phyloP scores from a whole-genome alignment of 208 protist genomes.

The Wallacemonas sp. region DNA sequence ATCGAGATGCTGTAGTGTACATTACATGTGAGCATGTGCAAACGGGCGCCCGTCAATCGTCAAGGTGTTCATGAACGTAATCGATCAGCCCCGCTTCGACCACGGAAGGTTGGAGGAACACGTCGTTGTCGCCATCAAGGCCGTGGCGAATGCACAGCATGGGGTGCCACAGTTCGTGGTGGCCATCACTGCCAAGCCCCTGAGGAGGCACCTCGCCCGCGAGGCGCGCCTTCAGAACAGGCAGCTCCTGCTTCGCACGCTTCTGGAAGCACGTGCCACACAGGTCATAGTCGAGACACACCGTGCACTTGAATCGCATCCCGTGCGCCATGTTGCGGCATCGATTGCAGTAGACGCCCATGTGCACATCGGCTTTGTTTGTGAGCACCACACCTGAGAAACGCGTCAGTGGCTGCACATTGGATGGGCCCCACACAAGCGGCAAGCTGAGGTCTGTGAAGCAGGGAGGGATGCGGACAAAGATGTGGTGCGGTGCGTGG shows the following conservation, averaged over 20 bases:
- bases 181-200: background rate
- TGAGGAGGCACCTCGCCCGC: background rate
- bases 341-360: constrained; percentile 77
- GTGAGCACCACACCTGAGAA: constrained; percentile 45
- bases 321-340: constrained; percentile 61
- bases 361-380: constrained; percentile 43
- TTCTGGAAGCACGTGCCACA: constrained; percentile 59
- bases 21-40: background rate
- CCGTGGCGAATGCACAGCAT: constrained; percentile 51
- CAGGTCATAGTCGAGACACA: constrained; percentile 81
- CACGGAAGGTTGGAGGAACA: constrained; percentile 26
- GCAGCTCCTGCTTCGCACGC: background rate
- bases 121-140: constrained; percentile 29
- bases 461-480: constrained; percentile 29
- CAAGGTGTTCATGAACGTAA: constrained; percentile 1
- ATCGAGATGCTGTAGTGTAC: background rate
- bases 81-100: background rate
- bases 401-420: constrained; percentile 53
- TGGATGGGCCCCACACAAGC: constrained; percentile 82
- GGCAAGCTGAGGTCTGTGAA: constrained; percentile 19
- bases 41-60: constrained; percentile 10
- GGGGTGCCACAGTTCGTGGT: constrained; percentile 40
- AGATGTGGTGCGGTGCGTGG: constrained; percentile 3
- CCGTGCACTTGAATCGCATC: constrained; percentile 79
- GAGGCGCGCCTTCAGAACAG: constrained; percentile 14